Evolutionary conservation across 495 filamentous ascomycete genomes (phyloP).

Genomic region (Trichoderma asperelloides): DNA sequence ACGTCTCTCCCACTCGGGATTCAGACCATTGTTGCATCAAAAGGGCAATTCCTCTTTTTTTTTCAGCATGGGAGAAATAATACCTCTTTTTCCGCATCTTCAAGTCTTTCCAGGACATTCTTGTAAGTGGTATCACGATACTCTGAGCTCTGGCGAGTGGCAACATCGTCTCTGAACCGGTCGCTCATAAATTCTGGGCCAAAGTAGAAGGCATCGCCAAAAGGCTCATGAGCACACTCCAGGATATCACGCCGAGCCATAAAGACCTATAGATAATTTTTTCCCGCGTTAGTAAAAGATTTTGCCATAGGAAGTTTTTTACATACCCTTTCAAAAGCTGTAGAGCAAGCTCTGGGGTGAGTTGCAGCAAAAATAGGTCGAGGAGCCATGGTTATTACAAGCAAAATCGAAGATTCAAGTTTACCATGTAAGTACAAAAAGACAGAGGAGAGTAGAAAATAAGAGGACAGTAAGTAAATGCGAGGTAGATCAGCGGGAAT

Average conservation of each 20-base stretch:
- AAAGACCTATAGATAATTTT: constrained; percentile 67
- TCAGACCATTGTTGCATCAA: background rate
- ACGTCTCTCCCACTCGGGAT: background rate
- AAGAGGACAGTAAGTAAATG: background rate
- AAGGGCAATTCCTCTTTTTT: background rate
- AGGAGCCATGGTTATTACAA: constrained; percentile 4
- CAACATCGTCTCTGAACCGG: constrained; percentile 65
- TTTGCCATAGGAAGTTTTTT: constrained; percentile 13
- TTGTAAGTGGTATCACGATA: constrained; percentile 69
- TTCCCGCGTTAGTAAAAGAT: background rate
- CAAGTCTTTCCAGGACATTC: constrained; percentile 63
- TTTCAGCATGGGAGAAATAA: constrained; percentile 12
- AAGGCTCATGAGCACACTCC: constrained; percentile 84
- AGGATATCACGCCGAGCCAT: constrained; percentile 82
- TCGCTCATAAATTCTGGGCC: constrained; percentile 76
- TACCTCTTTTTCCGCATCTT: constrained; percentile 52
- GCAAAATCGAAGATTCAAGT: background rate
- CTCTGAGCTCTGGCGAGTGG: constrained; percentile 59
- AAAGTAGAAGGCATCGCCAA: constrained; percentile 94
- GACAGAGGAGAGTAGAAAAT: background rate
- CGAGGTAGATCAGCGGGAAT: background rate
- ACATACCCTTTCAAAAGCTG: constrained; percentile 83
- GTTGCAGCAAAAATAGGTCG: constrained; percentile 89
- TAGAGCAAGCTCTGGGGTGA: constrained; percentile 88
- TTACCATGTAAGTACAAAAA: too few relatives aligned